A percentile compares a stretch with the other conserved stretches of the same genome.
phyloP scores from a whole-genome alignment of 2,329 filamentous ascomycete genomes.

The Phialophora expanda region DNA sequence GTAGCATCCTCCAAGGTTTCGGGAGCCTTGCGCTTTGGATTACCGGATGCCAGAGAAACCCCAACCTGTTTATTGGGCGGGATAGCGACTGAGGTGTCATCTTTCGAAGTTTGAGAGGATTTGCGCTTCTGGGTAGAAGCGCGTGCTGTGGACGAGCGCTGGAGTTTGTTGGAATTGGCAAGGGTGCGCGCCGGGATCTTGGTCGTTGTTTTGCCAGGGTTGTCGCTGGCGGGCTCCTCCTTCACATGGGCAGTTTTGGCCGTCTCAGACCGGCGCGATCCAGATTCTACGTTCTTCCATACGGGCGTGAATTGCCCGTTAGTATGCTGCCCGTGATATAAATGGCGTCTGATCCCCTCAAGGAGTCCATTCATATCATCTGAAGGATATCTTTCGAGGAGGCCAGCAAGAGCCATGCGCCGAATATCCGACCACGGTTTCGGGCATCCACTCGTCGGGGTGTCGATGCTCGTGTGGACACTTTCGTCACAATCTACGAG shows the following conservation, averaged over 20 bases:
- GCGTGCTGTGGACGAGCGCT: background rate
- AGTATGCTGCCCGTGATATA: conserved; percentile 1
- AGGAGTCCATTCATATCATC: conserved; percentile 5
- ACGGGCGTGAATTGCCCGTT: background rate
- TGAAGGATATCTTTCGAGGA: background rate
- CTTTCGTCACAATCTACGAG: background rate
- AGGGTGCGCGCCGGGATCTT: background rate
- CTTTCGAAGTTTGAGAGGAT: background rate
- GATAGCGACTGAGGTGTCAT: too few species aligned
- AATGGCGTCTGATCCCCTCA: background rate
- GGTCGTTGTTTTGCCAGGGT: background rate
- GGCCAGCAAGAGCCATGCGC: conserved; percentile 5
- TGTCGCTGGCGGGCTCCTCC: background rate
- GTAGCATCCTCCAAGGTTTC: background rate
- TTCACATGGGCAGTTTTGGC: background rate
- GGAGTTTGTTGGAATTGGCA: background rate
- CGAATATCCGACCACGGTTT: conserved; percentile 7
- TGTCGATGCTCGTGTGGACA: background rate
- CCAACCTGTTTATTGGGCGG: background rate
- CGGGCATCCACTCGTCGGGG: background rate
- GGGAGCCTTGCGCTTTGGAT: background rate
- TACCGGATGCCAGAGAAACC: background rate
- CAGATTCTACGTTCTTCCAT: background rate
- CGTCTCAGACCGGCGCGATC: background rate
- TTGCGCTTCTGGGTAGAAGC: background rate